Evolutionary conservation across 106 monocot species (phyloP).

Genomic region (Triglochin maritima): DNA sequence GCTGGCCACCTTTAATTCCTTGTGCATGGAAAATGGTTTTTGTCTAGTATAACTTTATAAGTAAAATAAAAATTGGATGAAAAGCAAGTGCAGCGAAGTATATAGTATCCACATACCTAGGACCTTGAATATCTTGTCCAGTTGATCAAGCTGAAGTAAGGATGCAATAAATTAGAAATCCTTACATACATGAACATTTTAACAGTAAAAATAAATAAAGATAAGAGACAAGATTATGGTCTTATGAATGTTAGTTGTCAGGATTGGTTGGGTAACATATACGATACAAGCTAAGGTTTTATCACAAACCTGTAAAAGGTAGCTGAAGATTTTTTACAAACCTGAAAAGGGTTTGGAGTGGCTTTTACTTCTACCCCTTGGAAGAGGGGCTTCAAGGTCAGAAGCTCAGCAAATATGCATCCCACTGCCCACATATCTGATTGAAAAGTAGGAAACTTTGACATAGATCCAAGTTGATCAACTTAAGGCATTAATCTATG

Average conservation of each 20-base stretch:
- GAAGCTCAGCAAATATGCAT: conserved; percentile 92
- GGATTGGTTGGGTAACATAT: no score
- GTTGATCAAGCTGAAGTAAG: conserved; percentile 74
- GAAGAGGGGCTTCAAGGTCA: conserved; percentile 93
- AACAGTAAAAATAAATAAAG: background rate
- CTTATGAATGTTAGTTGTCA: no score
- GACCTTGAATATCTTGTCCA: conserved; percentile 99
- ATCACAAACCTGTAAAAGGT: no score
- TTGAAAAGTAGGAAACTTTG: conserved; percentile 8
- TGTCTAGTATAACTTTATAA: no score
- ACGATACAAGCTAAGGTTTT: no score
- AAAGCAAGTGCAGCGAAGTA: no score
- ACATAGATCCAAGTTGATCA: background rate
- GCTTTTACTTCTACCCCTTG: conserved; percentile 97
- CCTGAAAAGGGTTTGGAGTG: conserved; percentile 89
- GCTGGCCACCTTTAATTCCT: no score
- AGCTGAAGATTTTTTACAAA: background rate
- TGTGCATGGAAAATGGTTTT: no score
- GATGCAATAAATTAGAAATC: background rate
- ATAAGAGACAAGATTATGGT: no score
- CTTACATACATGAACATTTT: no score
- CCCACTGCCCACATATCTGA: conserved; percentile 99
- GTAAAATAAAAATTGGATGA: no score
- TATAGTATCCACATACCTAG: conserved; percentile 38
- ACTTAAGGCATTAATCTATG: no score